Percentiles rank a stretch among this genome's conserved stretches.
These are phyloP conservation scores for Tricholoma bakamatsutake DNA, from an alignment of 768 basidiomycete genomes.

Conservation along the genomic window DNA sequence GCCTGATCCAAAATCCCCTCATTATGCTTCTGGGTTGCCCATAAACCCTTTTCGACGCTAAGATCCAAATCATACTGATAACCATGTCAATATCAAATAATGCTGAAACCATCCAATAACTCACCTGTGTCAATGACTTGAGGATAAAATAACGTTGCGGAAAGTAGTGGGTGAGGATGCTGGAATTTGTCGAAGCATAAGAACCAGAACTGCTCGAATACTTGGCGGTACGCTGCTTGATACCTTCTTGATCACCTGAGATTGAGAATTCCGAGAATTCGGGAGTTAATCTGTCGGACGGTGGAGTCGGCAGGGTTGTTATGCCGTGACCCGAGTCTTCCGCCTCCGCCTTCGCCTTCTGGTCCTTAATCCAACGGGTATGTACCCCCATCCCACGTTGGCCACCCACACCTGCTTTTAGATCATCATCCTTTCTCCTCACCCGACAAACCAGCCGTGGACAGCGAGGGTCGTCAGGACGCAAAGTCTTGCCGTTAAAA, in stretches of 20 bases:
- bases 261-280: slow-evolving; percentile 27
- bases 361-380: slow-evolving; percentile 69
- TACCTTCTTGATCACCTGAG: slow-evolving; percentile 37
- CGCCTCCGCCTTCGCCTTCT: slow-evolving; percentile 33
- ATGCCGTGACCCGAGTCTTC: slow-evolving; percentile 16
- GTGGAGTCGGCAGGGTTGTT: slow-evolving; percentile 16
- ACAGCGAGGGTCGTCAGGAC: slow-evolving; percentile 67
- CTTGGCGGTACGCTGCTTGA: slow-evolving; percentile 14
- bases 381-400: slow-evolving; percentile 88
- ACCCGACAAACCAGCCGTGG: slow-evolving; percentile 79
- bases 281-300: slow-evolving; percentile 21
- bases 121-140: slow-evolving; percentile 78
- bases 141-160: slow-evolving; percentile 90
- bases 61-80: slow-evolving; percentile 69
- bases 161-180: slow-evolving; percentile 68
- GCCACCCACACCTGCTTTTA: slow-evolving; percentile 85
- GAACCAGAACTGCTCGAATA: slow-evolving; percentile 62
- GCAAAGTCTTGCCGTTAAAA: slow-evolving; percentile 69
- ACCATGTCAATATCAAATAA: neutral
- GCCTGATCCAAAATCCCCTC: slow-evolving; percentile 90
- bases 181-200: slow-evolving; percentile 78
- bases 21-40: slow-evolving; percentile 94
- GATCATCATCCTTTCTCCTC: slow-evolving; percentile 75
- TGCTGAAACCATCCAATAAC: slow-evolving; percentile 13
- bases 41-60: slow-evolving; percentile 71